Percentiles rank a stretch among this genome's conserved stretches.
phyloP scores from a whole-genome alignment of 2,329 filamentous ascomycete species.

The Arachnomyces sp. region DNA sequence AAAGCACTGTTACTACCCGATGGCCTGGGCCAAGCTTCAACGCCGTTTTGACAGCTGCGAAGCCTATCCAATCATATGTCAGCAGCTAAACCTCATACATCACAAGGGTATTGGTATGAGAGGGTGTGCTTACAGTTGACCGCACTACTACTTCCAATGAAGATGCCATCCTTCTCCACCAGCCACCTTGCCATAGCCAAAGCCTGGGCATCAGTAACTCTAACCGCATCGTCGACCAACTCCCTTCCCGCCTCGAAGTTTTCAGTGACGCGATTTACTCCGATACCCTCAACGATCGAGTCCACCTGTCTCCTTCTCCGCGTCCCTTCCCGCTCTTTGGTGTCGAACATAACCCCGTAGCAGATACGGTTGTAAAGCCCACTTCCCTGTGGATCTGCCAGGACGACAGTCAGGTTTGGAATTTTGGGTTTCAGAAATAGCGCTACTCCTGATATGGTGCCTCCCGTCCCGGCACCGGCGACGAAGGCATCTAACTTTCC shows the following conservation, averaged over 20 bases:
- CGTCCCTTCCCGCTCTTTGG: conserved; percentile 83
- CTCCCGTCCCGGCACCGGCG: conserved; percentile 86
- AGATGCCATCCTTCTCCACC: conserved; percentile 90
- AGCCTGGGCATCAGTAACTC: conserved; percentile 81
- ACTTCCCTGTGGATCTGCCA: conserved; percentile 90
- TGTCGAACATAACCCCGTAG: conserved; percentile 91
- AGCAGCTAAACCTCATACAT: too few relatives aligned
- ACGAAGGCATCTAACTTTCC: conserved; percentile 78
- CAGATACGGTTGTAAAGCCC: conserved; percentile 86
- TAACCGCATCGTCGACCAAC: conserved; percentile 80
- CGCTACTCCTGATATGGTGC: conserved; percentile 82
- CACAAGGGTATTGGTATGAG: conserved; percentile 8
- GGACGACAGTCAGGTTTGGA: conserved; percentile 59
- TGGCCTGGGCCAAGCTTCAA: conserved; percentile 40
- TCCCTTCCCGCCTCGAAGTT: conserved; percentile 86
- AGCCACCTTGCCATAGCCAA: conserved; percentile 92
- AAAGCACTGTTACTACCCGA: conserved; percentile 41
- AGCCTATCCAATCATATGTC: conserved; percentile 25
- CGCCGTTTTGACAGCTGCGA: conserved; percentile 41
- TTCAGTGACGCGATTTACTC: conserved; percentile 85
- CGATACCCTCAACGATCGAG: conserved; percentile 90
- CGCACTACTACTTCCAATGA: conserved; percentile 88
- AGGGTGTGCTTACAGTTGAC: conserved; percentile 64
- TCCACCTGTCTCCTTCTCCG: conserved; percentile 85
- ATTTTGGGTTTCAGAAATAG: conserved; percentile 69